phyloP scores from a whole-genome alignment of 2,329 filamentous ascomycete species.

The Botryotinia globosa region DNA sequence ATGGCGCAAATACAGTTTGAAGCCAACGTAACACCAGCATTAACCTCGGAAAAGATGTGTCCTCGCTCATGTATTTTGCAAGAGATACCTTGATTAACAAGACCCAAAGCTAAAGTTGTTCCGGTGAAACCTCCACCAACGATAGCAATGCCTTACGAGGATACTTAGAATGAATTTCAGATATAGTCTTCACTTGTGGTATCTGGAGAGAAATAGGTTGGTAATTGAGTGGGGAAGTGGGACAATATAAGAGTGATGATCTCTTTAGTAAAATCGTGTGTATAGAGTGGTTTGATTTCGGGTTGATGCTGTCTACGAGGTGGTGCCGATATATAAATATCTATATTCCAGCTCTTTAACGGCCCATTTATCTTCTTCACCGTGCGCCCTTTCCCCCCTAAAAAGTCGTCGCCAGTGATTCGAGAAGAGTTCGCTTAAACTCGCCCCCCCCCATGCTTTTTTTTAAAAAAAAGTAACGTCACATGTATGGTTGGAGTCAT shows the following conservation, averaged over 20 bases:
- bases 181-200: not conserved
- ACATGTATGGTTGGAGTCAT: not conserved
- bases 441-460: not conserved
- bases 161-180: not conserved
- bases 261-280: not conserved
- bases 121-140: conserved; percentile 25
- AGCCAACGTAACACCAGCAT: conserved; percentile 26
- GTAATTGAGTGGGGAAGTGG: not conserved
- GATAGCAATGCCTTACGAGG: not conserved
- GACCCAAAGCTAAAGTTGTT: conserved; percentile 22
- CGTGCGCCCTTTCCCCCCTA: too few relatives aligned
- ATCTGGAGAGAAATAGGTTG: not conserved
- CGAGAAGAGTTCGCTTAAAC: not conserved
- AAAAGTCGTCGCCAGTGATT: not conserved
- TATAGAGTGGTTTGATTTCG: not conserved
- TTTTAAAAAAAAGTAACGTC: not conserved
- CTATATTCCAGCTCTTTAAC: not conserved
- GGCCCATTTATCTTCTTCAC: not conserved
- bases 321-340: not conserved
- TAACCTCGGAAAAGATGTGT: conserved; percentile 24
- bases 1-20: conserved; percentile 24
- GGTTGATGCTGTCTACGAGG: not conserved
- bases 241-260: not conserved
- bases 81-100: conserved; percentile 21
- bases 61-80: conserved; percentile 28